A percentile compares a stretch with the other conserved stretches of the same genome.
Conservation (phyloP, 1,139 yeast species). For the Magnusiomyces paraingens region DNA sequence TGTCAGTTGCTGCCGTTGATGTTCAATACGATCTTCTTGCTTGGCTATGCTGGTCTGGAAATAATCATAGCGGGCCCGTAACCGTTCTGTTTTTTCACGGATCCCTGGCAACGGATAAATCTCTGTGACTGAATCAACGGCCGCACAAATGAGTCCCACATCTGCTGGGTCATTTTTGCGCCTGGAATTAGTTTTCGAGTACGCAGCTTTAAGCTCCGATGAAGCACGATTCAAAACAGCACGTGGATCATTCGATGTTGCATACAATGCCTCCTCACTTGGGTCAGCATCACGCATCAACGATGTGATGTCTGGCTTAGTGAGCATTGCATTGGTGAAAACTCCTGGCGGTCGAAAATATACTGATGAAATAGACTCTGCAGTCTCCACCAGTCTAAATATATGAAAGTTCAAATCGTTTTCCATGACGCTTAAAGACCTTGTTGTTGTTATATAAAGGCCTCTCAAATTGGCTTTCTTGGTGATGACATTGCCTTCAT, state of each 20-base stretch:
- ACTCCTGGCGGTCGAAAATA: conserved; percentile 51
- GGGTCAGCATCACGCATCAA: conserved; percentile 54
- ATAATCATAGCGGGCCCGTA: conserved; percentile 21
- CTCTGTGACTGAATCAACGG: conserved; percentile 12
- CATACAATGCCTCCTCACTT: conserved; percentile 47
- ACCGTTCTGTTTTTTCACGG: conserved; percentile 24
- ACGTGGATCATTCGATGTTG: conserved; percentile 8
- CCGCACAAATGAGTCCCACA: conserved; percentile 14
- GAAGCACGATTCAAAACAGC: conserved; percentile 20
- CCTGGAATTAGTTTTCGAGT: neutral
- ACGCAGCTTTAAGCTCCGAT: conserved; percentile 12
- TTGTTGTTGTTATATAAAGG: too few species aligned
- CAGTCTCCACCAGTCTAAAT: conserved; percentile 23
- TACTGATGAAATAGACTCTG: conserved; percentile 33
- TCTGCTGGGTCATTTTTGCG: conserved; percentile 2
- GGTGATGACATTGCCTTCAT: conserved; percentile 1
- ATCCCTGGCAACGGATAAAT: conserved; percentile 26
- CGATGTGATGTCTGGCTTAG: conserved; percentile 50
- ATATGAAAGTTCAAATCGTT: conserved; percentile 20
- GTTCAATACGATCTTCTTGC: conserved; percentile 32
- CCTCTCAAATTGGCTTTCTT: conserved; percentile 6
- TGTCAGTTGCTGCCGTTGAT: conserved; percentile 6
- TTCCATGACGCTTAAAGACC: neutral
- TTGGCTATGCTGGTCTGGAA: conserved; percentile 26
- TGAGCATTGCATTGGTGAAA: conserved; percentile 57